Evolutionary conservation across 2,329 filamentous ascomycete genomes (phyloP), one percentile per base, ranked within the genome.

Genomic region (Talaromyces sp.): DNA sequence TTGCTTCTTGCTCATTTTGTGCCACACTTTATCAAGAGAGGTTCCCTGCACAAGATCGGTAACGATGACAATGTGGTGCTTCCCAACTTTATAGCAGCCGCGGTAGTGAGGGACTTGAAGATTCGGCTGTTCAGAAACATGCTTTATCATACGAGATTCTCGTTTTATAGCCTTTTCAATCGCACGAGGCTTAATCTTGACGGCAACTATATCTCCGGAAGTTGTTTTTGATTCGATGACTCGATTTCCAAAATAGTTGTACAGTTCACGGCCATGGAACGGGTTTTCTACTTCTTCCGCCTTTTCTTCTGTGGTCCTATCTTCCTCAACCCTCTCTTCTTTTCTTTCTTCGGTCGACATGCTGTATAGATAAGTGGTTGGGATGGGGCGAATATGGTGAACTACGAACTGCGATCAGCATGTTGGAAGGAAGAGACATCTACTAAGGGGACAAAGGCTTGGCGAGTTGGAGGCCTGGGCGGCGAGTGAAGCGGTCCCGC

Each of bases 11-110:
- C 60, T 50, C 56, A 65, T 34, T 27, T 14, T 54, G 28, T 34
- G 62, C 63, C 61, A 65, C 40, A 60, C 61, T 40, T 65, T 56
- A 42, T 57, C 51, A 9, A 65, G 59, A 44, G 59, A 18, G 3
- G 59, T 36, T 5, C 62, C 64, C 14, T 42, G 64, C 23, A 64
- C 55, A 31, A 66, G 56, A 57, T 67, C 59, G 23, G 12, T 61
- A 8, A 57, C 44, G 28, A 56, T 61, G 23, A 42, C 28, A 33
- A 57, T 57, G 16, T 50, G n/a, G 44, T 27, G 23, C 44, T 50
- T 6, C 23, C 44, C 44, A 5, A 50, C 44, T 27, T n/a, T 16
- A 50, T 27, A 50, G n/a, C 44, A 50, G 44, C 44, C 44, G 44
- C n/a, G 44, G 8, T 50, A 50, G n/a, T 8, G 18, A 28, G 44